Percentiles rank a stretch among this genome's conserved stretches.
Evolutionary conservation across 164 flowering plant genomes (phyloP).

Genomic region (Vitis amurensis): DNA sequence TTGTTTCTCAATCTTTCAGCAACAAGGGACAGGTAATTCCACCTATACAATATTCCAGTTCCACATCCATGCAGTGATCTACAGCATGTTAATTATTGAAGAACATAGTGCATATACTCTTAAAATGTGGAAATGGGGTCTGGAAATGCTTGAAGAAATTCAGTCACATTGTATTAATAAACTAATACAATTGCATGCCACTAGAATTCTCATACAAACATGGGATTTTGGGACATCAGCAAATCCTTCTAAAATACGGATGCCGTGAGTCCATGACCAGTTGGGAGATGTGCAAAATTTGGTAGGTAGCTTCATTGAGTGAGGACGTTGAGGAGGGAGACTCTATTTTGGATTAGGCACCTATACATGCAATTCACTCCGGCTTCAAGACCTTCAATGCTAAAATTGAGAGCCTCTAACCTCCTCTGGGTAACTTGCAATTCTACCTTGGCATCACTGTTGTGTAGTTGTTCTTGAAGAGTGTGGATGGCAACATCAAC

Average conservation of each 20-base stretch:
- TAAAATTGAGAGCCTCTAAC: no score
- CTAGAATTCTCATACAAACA: no score
- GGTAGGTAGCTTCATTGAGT: background rate
- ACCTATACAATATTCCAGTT: no score
- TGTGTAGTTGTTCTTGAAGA: background rate
- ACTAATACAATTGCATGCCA: no score
- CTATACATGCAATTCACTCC: conserved; percentile 19
- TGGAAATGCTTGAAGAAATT: no score
- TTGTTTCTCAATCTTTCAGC: background rate
- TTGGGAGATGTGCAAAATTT: conserved; percentile 4
- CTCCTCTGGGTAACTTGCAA: no score
- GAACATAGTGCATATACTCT: no score
- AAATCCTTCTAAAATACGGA: conserved; percentile 11
- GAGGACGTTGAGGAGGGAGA: conserved; percentile 29
- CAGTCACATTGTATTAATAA: no score
- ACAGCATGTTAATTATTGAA: no score
- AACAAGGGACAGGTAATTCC: background rate
- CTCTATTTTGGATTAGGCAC: conserved; percentile 24
- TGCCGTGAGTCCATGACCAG: conserved; percentile 6
- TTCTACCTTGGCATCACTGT: conserved; percentile 7
- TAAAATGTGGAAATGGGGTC: no score
- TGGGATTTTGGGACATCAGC: background rate
- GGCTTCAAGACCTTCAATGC: conserved; percentile 13
- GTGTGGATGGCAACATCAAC: no score
- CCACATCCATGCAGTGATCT: no score